A percentile compares a stretch with the other conserved stretches of the same genome.
Conservation (phyloP, 2,329 filamentous ascomycete species). For the Zasmidium angulare region DNA sequence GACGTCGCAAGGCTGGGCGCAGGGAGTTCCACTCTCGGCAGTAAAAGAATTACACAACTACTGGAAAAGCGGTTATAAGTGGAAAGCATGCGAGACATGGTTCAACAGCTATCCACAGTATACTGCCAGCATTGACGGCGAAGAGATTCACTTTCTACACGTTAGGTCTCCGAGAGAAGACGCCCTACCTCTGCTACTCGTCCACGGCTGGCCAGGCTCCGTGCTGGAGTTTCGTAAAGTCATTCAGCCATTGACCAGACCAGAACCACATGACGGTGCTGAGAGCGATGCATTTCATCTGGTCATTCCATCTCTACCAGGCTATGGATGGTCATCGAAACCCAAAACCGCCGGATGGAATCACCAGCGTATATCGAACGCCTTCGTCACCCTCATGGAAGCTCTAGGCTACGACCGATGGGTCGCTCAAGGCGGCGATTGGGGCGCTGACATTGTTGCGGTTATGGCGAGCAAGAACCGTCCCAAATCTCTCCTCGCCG, state of each 20-base stretch:
- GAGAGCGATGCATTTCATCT: conserved; percentile 46
- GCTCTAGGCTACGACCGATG: conserved; percentile 65
- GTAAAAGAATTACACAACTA: conserved; percentile 56
- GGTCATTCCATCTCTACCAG: conserved; percentile 46
- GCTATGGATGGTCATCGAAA: conserved; percentile 45
- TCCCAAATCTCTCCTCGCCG: not conserved
- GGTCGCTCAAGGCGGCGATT: conserved; percentile 63
- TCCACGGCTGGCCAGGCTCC: conserved; percentile 38
- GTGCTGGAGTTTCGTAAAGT: conserved; percentile 42
- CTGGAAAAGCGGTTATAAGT: conserved; percentile 59
- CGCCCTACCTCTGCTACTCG: conserved; percentile 35
- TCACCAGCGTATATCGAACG: conserved; percentile 9
- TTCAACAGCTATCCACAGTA: conserved; percentile 54
- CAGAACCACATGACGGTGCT: conserved; percentile 23
- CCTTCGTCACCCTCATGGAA: conserved; percentile 64
- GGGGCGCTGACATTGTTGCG: conserved; percentile 50
- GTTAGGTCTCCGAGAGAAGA: conserved; percentile 48
- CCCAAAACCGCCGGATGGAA: conserved; percentile 23
- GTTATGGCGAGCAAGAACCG: not conserved
- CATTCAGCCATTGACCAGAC: conserved; percentile 31
- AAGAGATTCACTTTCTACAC: conserved; percentile 51
- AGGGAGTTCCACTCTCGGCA: conserved; percentile 59
- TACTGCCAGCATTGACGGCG: conserved; percentile 42
- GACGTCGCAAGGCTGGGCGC: conserved; percentile 45
- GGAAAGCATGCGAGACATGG: conserved; percentile 45